These are phyloP conservation scores for Pseudocohnilembus persalinus DNA, from an alignment of 169 alveolate genomes.

Conservation along the genomic window DNA sequence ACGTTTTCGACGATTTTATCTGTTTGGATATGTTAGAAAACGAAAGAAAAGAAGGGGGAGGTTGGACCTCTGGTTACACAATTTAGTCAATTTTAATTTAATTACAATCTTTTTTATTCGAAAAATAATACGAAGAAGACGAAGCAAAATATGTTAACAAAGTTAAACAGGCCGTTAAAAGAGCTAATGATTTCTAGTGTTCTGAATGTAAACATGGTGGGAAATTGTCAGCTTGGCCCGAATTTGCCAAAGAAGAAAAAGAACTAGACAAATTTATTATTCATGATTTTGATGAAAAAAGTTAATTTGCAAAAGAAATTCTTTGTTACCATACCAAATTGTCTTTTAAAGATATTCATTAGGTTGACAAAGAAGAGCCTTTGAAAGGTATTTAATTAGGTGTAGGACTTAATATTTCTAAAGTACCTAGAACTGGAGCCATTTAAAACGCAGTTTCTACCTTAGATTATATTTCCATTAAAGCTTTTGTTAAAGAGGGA, in stretches of 20 bases:
- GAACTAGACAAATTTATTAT: conserved; percentile 37
- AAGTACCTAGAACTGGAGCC: conserved; percentile 79
- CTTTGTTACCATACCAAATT: conserved; percentile 69
- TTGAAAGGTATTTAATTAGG: conserved; percentile 59
- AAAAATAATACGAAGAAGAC: conserved; percentile 45
- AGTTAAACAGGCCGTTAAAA: conserved; percentile 56
- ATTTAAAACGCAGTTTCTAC: conserved; percentile 68
- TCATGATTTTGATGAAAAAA: conserved; percentile 25
- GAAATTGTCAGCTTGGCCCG: conserved; percentile 70
- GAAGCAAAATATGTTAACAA: conserved; percentile 27
- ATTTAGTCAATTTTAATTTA: conserved; percentile 70
- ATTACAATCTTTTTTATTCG: conserved; percentile 74
- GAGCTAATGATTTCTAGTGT: conserved; percentile 68
- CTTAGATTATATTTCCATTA: conserved; percentile 70
- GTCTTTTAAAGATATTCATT: conserved; percentile 38
- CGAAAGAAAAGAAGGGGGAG: conserved; percentile 51
- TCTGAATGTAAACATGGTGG: conserved; percentile 74
- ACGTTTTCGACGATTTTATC: conserved; percentile 56
- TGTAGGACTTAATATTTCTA: conserved; percentile 63
- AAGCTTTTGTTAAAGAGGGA: conserved; percentile 74
- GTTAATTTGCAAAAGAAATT: conserved; percentile 48
- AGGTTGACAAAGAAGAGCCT: conserved; percentile 43
- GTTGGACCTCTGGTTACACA: conserved; percentile 82
- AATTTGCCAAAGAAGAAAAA: conserved; percentile 54
- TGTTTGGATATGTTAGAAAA: conserved; percentile 64